Evolutionary conservation across 1,284 basidiomycete genomes (phyloP).

Genomic region (Megacollybia platyphylla): DNA sequence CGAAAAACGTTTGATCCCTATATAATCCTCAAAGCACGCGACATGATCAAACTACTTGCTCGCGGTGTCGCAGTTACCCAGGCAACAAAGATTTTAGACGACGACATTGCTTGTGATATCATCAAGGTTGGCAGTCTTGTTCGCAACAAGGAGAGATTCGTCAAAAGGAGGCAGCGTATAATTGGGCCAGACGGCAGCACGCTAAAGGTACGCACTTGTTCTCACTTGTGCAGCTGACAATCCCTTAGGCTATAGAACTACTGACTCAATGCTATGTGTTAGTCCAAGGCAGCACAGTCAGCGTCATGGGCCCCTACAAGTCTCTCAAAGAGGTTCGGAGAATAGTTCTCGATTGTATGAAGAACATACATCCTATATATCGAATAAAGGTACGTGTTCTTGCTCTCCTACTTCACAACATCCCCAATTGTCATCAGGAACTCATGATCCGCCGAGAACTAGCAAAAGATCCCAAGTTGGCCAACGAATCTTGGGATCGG

Average conservation of each 20-base stretch:
- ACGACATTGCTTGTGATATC: conserved; percentile 88
- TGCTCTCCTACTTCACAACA: conserved; percentile 5
- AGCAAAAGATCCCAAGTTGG: conserved; percentile 95
- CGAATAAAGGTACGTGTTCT: conserved; percentile 73
- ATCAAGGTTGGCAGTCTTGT: conserved; percentile 96
- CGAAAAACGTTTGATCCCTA: conserved; percentile 97
- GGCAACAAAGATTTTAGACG: conserved; percentile 86
- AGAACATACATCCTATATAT: conserved; percentile 98
- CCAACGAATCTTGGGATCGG: conserved; percentile 91
- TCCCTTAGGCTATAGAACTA: conserved; percentile 82
- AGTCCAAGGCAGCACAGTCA: conserved; percentile 97
- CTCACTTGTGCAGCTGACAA: neutral
- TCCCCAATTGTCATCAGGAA: conserved; percentile 43
- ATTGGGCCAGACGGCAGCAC: conserved; percentile 96
- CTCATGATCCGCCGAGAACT: conserved; percentile 98
- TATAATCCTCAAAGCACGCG: conserved; percentile 89
- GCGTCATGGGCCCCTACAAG: conserved; percentile 95
- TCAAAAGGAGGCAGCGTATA: conserved; percentile 91
- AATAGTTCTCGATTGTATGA: conserved; percentile 97
- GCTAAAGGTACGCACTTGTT: conserved; percentile 58
- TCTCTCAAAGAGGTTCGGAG: conserved; percentile 91
- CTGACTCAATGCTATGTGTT: conserved; percentile 95
- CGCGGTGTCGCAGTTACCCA: conserved; percentile 79
- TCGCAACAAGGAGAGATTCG: conserved; percentile 94
- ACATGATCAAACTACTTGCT: conserved; percentile 92